phyloP scores from a whole-genome alignment of 495 filamentous ascomycete genomes.

The Hypoxylon crocopeplum region DNA sequence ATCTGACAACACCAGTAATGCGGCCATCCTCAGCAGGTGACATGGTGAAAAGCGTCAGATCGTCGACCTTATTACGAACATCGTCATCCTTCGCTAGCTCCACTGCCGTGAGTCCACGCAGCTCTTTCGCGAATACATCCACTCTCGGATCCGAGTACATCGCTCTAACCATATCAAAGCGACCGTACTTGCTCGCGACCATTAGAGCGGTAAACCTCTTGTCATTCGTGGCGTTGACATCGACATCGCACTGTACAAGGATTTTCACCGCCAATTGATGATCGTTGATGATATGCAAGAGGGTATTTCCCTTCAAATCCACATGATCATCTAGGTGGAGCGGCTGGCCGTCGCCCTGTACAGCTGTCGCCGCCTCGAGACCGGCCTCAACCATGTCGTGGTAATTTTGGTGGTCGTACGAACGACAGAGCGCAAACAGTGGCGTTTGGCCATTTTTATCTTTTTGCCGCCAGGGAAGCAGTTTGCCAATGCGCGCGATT shows the following conservation, averaged over 20 bases:
- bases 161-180: slow-evolving; percentile 88
- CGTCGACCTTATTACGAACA: slow-evolving; percentile 93
- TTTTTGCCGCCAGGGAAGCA: slow-evolving; percentile 86
- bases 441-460: slow-evolving; percentile 98
- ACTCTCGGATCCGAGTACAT: slow-evolving; percentile 88
- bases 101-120: slow-evolving; percentile 90
- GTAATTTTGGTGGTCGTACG: slow-evolving; percentile 93
- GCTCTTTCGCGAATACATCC: slow-evolving; percentile 82
- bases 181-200: slow-evolving; percentile 98
- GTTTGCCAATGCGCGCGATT: slow-evolving; percentile 72
- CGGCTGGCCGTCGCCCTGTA: slow-evolving; percentile 77
- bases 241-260: slow-evolving; percentile 82
- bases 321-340: slow-evolving; percentile 94
- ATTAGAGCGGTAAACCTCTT: slow-evolving; percentile 95
- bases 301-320: slow-evolving; percentile 89
- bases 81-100: slow-evolving; percentile 99
- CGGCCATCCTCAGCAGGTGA: slow-evolving; percentile 74
- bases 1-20: slow-evolving; percentile 92
- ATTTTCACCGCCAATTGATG: slow-evolving; percentile 76
- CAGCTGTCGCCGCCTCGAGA: slow-evolving; percentile 71
- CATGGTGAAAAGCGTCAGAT: slow-evolving; percentile 83
- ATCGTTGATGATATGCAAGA: slow-evolving; percentile 92
- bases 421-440: slow-evolving; percentile 90
- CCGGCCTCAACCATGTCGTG: slow-evolving; percentile 82
- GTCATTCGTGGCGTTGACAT: slow-evolving; percentile 95